phyloP scores from a whole-genome alignment of 1,284 basidiomycete species.

The Cystobasidium pallidum region DNA sequence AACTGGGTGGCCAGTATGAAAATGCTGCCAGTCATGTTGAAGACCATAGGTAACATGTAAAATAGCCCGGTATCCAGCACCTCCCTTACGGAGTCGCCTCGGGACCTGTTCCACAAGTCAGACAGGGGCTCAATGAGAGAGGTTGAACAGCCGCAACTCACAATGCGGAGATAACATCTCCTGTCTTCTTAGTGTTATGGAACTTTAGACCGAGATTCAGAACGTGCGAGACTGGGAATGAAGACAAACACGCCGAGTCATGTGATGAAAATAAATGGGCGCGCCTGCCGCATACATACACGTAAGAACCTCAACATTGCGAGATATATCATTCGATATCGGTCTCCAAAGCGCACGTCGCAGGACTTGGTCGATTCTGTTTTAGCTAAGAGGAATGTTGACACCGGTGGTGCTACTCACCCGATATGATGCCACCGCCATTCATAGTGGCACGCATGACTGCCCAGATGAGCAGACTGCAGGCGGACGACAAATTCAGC shows the following conservation, averaged over 20 bases:
- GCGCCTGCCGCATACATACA: slow-evolving; percentile 1
- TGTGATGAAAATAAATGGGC: neutral
- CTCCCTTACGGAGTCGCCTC: neutral
- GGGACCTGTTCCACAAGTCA: neutral
- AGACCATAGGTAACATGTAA: slow-evolving; percentile 2
- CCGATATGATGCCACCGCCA: neutral
- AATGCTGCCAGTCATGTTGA: slow-evolving; percentile 1
- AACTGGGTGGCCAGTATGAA: neutral
- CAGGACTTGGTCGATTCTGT: neutral
- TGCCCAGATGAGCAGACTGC: slow-evolving; percentile 15
- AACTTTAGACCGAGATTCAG: slow-evolving; percentile 81
- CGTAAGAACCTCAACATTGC: neutral
- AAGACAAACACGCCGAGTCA: neutral
- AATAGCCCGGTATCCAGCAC: neutral
- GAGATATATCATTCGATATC: neutral
- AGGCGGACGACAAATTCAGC: neutral
- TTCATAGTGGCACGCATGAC: neutral
- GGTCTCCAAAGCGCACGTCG: slow-evolving; percentile 19
- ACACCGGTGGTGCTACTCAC: neutral
- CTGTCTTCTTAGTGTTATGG: slow-evolving; percentile 72
- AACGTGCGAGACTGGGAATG: slow-evolving; percentile 63
- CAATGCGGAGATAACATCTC: slow-evolving; percentile 67
- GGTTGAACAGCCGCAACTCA: slow-evolving; percentile 53
- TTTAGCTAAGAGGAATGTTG: neutral
- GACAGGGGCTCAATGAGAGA: neutral